A percentile compares a stretch with the other conserved stretches of the same genome.
Evolutionary conservation across 2,329 filamentous ascomycete species (phyloP).

Genomic region (Capronia americana): DNA sequence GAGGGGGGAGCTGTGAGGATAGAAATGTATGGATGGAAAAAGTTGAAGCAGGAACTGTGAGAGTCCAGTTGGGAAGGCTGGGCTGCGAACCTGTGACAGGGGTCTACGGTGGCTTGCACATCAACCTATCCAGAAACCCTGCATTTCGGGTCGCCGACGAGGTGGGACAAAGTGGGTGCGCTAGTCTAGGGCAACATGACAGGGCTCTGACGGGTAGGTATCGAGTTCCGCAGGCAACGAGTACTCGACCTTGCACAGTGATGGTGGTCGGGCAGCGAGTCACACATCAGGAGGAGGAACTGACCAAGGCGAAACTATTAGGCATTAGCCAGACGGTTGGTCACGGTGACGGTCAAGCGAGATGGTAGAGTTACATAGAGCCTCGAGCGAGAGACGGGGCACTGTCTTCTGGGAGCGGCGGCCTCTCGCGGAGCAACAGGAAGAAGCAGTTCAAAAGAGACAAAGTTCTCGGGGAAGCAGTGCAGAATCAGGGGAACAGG

Average conservation of each 20-base stretch:
- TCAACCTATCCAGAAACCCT: constrained; percentile 9
- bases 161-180: constrained; percentile 10
- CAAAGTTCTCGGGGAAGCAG: constrained; percentile 20
- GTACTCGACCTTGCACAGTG: neutral
- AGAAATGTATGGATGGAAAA: constrained; percentile 21
- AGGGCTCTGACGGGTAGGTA: neutral
- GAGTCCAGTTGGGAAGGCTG: constrained; percentile 25
- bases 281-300: neutral
- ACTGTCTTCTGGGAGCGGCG: neutral
- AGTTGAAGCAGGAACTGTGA: constrained; percentile 24
- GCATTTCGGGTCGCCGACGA: constrained; percentile 9
- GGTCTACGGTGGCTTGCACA: constrained; percentile 6
- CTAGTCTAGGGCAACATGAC: neutral
- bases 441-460: constrained; percentile 3
- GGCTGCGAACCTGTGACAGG: constrained; percentile 13
- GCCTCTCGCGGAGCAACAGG: neutral
- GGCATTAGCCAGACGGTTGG: constrained; percentile 7
- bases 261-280: constrained; percentile 15
- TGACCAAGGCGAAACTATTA: neutral
- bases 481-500: constrained; percentile 1
- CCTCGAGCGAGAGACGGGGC: neutral
- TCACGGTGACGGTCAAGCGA: constrained; percentile 18
- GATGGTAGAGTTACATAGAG: constrained; percentile 22
- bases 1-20: constrained; percentile 19
- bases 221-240: neutral